Base-by-base conservation (phyloP, 2,329 filamentous ascomycete genomes). In the Bipolaris sorokiniana region DNA sequence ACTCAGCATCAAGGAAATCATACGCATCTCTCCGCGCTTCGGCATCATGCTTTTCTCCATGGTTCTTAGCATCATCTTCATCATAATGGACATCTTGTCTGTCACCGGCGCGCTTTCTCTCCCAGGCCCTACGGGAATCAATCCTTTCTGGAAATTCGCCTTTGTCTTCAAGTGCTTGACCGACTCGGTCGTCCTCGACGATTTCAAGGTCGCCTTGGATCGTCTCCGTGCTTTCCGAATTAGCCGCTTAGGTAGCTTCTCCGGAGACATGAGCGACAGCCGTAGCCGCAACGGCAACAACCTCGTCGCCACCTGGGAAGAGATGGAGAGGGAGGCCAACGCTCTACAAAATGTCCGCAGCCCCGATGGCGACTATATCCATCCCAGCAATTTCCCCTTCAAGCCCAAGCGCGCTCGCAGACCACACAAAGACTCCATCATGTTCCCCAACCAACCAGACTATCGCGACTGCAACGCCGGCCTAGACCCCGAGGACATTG, bases 131-230 rank as follows among this genome's bases (percentile, higher is more conserved):
- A 83, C 83, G 7, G 85, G 85, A n/a, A 83, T 88, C 64, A 86
- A 88, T 65, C 86, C 86, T 0, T 88, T 87, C 70, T 88, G 86
- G 86, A 87, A 85, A 80, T 68, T 87, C 10, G 81, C 83, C 0
- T 85, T 87, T 44, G 82, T 88, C 20, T 88, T 88, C 79, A 89
- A 89, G 73, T 89, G 87, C 59, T 79, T 89, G 45, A 88, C 86
- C 18, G 87, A 89, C 67, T 86, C 83, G 0, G 85, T 89, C 49
- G 82, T 89, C 49, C 81, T 89, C 10, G 87, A 89, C 66, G 87
- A 89, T 65, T 89, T 89, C 81, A 88, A 88, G 67, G 87, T 86
- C 3, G 81, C 80, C 0, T 69, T 83, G 22, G 81, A 82, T 56
- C 74, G 78, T 5, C 64, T 83, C 41, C 75, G 78, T 56, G 72